Evolutionary conservation across 2,329 filamentous ascomycete genomes (phyloP), one percentile per base, ranked within the genome.

Genomic region (Periconia macrospinosa): DNA sequence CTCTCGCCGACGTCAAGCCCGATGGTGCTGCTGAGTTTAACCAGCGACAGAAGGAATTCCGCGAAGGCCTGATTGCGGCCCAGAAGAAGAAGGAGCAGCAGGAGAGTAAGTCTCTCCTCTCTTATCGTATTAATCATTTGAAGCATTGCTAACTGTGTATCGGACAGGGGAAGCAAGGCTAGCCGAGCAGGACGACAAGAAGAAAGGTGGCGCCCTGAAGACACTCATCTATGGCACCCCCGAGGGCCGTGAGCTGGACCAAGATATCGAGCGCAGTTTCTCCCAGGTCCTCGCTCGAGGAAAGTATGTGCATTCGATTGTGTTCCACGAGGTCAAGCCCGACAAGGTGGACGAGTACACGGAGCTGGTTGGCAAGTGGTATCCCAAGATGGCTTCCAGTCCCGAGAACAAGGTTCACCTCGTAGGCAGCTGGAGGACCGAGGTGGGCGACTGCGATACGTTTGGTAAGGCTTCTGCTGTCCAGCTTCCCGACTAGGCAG

Each of bases 221-320:
- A 93, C 88, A 65, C 85, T 99, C 64, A 96, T 99, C 71, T 97
- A 99, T 76, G 94, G 94, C 68, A 99, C 94, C 14, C 92, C 94
- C 70, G 93, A 97, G 76, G 94, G 92, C 30, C 87, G 92, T 57
- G 90, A 96, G 78, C 85, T 97, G 73, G 94, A 99, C 70, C 89
- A 90, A 60, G 93, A 97, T 78, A 93, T 99, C 69, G 92, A 97
- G 79, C 87, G 92, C 54, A 95, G 90, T 72, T 99, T 97, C 79
- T 95, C 90, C 48, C 92, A 97, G 75, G 90, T 97, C 43, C 81
- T 99, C 44, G 94, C 94, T 20, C 85, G 94, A 61, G 94, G 94
- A 70, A 99, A 99, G 79, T 99, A 99, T 70, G 92, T 99, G 50
- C 94, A 99, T 77, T 95, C 92, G 45, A 97, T 99, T 73, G 92